phyloP scores from a whole-genome alignment of 1,139 yeast species.

The Meyerozyma elateridarum region DNA sequence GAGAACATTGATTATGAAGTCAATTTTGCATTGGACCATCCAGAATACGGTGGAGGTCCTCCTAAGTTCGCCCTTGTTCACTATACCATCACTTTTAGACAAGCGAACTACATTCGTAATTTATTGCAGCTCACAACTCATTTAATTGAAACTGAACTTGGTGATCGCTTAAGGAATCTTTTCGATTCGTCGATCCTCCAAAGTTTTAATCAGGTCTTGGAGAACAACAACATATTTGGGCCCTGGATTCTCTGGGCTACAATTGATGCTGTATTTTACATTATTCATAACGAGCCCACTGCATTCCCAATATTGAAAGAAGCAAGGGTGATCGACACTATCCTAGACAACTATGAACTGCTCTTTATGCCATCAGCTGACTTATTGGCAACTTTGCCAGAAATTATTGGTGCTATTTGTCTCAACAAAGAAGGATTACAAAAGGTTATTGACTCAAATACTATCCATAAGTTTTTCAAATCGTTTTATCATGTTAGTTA shows the following conservation, averaged over 20 bases:
- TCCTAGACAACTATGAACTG: constrained; percentile 50
- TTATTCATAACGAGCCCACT: constrained; percentile 89
- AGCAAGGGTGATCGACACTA: constrained; percentile 64
- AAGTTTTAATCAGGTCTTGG: constrained; percentile 56
- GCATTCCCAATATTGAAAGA: constrained; percentile 79
- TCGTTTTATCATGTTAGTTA: constrained; percentile 44
- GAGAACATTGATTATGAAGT: constrained; percentile 63
- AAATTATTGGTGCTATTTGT: constrained; percentile 78
- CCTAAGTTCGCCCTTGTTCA: constrained; percentile 49
- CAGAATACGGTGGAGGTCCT: constrained; percentile 47
- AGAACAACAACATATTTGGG: constrained; percentile 63
- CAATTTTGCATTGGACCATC: constrained; percentile 55
- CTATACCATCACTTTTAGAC: constrained; percentile 58
- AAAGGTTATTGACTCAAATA: constrained; percentile 43
- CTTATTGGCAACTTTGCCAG: constrained; percentile 61
- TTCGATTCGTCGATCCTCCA: constrained; percentile 76
- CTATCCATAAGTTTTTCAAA: constrained; percentile 48
- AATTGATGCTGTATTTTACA: constrained; percentile 62
- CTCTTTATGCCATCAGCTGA: constrained; percentile 56
- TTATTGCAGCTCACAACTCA: constrained; percentile 60
- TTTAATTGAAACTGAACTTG: constrained; percentile 66
- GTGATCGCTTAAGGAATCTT: constrained; percentile 78
- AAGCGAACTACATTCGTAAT: constrained; percentile 54
- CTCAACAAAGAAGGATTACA: constrained; percentile 70
- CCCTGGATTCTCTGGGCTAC: constrained; percentile 61